These are phyloP conservation scores for Gaultheria prostrata DNA, from an alignment of 148 eudicot species.

Conservation along the genomic window DNA sequence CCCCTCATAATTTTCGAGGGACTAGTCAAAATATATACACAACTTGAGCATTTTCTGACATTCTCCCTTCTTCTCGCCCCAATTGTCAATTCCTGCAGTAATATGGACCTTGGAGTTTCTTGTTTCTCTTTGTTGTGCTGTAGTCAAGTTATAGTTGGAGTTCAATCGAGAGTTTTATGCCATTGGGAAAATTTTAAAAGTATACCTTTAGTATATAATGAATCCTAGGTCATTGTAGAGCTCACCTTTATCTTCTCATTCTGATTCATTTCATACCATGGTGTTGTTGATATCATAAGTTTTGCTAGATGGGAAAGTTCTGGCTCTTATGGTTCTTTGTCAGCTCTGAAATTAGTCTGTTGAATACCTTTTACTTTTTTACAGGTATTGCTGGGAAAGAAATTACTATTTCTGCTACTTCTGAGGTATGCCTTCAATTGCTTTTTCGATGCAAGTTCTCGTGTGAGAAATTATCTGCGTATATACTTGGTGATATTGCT, in stretches of 20 bases:
- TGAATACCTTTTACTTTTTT: not conserved
- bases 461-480: not conserved
- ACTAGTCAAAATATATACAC: not conserved
- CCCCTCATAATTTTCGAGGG: not conserved
- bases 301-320: not conserved
- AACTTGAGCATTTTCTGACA: not conserved
- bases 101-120: not conserved
- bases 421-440: conserved; percentile 32
- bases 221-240: not conserved
- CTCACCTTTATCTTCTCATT: not conserved
- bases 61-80: not conserved
- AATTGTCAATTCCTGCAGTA: not conserved
- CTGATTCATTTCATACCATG: not conserved
- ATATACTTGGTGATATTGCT: not conserved
- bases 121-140: not conserved
- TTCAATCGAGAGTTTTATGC: not conserved
- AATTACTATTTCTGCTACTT: conserved; percentile 25
- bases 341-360: not conserved
- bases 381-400: conserved; percentile 29
- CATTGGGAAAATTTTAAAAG: not conserved
- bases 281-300: not conserved
- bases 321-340: not conserved
- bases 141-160: not conserved
- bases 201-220: not conserved
- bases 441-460: conserved; percentile 1